Evolutionary conservation across 2,329 filamentous ascomycete species (phyloP).

Genomic region (Cytospora piceicola): DNA sequence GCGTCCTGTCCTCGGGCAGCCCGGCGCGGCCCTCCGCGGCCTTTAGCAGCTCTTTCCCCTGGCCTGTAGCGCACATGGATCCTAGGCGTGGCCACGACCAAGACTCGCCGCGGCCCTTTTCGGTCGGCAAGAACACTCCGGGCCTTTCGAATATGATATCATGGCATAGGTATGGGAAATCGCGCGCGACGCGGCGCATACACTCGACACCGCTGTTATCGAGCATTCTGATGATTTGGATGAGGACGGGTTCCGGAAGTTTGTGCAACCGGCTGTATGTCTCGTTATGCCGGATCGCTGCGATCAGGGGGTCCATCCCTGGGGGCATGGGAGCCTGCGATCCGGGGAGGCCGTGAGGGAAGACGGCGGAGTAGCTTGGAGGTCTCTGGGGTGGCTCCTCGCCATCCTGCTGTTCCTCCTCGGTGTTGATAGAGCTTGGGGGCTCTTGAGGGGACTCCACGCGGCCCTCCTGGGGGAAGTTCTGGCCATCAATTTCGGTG

Average conservation of each 20-base stretch:
- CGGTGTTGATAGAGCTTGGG: background rate
- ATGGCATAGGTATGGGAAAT: background rate
- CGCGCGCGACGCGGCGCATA: constrained; percentile 13
- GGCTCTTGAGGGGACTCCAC: too few species aligned
- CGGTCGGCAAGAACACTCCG: background rate
- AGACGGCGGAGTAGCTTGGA: background rate
- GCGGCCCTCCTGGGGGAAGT: too few species aligned
- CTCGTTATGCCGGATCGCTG: constrained; percentile 5
- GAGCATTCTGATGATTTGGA: constrained; percentile 2
- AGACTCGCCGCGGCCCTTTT: background rate
- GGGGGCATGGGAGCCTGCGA: background rate
- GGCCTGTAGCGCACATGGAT: background rate
- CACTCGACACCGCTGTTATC: constrained; percentile 15
- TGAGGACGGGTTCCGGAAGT: constrained; percentile 7
- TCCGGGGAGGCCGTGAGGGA: background rate
- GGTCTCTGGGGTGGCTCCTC: constrained; percentile 6
- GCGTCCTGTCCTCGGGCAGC: background rate
- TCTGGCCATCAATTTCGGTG: too few species aligned
- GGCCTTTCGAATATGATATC: constrained; percentile 3
- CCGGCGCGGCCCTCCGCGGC: background rate
- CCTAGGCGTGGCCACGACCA: constrained; percentile 1
- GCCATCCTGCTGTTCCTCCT: background rate
- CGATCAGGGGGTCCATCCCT: background rate
- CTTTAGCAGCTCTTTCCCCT: background rate
- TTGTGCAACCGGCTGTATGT: background rate